Percentiles rank a stretch among this genome's conserved stretches.
Evolutionary conservation across 495 filamentous ascomycete genomes (phyloP).

Genomic region (Aspergillus bertholletiae): DNA sequence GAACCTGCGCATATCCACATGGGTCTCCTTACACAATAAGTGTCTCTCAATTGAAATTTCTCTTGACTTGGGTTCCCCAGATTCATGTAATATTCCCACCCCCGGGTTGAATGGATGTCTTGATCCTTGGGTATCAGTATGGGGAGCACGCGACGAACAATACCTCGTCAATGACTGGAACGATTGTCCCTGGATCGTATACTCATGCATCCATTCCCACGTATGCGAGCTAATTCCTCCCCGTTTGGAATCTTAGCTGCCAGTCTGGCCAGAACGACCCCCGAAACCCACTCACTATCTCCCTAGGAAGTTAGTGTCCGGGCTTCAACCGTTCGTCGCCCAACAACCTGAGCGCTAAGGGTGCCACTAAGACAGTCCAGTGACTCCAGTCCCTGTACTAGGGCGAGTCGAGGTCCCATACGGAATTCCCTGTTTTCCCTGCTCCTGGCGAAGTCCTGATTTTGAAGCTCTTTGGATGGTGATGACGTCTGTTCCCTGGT

Average conservation of each 20-base stretch:
- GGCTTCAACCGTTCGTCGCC: conserved; percentile 11
- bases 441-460: background rate
- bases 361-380: conserved; percentile 11
- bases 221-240: background rate
- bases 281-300: conserved; percentile 7
- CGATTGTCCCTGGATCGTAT: background rate
- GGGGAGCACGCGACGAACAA: background rate
- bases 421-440: background rate
- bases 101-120: no score
- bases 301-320: conserved; percentile 2
- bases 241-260: background rate
- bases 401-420: conserved; percentile 9
- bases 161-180: background rate
- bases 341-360: conserved; percentile 12
- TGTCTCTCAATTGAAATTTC: background rate
- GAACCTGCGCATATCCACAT: background rate
- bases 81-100: no score
- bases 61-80: background rate
- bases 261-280: background rate
- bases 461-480: background rate
- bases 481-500: background rate
- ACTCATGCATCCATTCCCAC: background rate
- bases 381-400: conserved; percentile 10
- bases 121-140: background rate
- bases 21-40: conserved; percentile 4